These are phyloP conservation scores for Collariella sp. DNA, from an alignment of 495 filamentous ascomycete species.

Conservation along the genomic window DNA sequence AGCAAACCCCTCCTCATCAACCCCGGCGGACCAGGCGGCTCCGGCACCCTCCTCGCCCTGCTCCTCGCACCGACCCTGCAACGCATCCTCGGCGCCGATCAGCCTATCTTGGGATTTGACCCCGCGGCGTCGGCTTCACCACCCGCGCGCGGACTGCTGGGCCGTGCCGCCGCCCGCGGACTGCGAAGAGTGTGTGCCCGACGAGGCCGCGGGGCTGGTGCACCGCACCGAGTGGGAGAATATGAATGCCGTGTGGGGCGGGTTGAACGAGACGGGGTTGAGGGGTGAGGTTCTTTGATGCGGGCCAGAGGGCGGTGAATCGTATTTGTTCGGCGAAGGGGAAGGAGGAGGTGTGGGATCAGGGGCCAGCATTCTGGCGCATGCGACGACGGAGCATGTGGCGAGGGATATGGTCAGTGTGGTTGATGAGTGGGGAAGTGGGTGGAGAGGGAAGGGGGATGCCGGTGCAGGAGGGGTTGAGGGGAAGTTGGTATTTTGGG, in stretches of 20 bases:
- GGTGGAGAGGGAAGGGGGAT: conserved; percentile 5
- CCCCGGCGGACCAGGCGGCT: conserved; percentile 39
- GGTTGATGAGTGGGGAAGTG: conserved; percentile 35
- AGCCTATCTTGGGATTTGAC: conserved; percentile 39
- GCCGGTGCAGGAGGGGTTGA: conserved; percentile 16
- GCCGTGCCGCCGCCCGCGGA: conserved; percentile 3
- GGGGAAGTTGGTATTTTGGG: conserved; percentile 50
- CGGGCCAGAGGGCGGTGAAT: conserved; percentile 22
- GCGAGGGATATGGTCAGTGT: conserved; percentile 34
- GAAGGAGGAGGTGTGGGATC: conserved; percentile 11
- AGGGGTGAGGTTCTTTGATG: conserved; percentile 24
- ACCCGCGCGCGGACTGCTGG: conserved; percentile 34
- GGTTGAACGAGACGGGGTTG: conserved; percentile 30
- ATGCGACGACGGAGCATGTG: conserved; percentile 24
- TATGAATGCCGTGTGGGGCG: conserved; percentile 17
- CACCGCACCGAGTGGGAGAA: conserved; percentile 17
- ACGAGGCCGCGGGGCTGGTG: not conserved
- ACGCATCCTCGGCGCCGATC: conserved; percentile 32
- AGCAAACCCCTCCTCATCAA: conserved; percentile 35
- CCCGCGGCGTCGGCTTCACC: conserved; percentile 38
- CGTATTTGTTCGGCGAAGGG: conserved; percentile 31
- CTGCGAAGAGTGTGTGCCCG: conserved; percentile 4
- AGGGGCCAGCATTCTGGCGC: conserved; percentile 23
- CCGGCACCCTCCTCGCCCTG: conserved; percentile 26
- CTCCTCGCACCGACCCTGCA: conserved; percentile 22